phyloP scores from a whole-genome alignment of 208 protist species.

The Phytomonas francai region DNA sequence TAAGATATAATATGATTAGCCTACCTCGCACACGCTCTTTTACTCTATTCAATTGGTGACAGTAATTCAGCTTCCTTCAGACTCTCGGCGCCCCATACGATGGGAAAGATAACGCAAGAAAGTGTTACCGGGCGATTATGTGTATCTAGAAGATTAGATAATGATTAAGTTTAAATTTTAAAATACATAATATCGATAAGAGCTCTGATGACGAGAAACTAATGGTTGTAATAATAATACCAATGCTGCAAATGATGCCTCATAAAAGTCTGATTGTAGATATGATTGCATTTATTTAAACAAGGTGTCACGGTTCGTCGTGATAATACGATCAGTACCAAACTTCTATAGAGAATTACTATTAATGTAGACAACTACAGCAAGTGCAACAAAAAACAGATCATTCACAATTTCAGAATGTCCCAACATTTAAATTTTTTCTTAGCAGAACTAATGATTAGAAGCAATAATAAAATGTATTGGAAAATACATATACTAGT shows the following conservation, averaged over 20 bases:
- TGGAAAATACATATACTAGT: neutral
- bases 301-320: neutral
- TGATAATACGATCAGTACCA: neutral
- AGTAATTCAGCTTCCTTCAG: neutral
- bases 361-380: neutral
- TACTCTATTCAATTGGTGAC: neutral
- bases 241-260: constrained; percentile 1
- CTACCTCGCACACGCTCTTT: neutral
- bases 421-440: neutral
- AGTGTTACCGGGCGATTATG: neutral
- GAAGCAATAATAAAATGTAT: neutral
- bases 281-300: neutral
- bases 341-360: neutral
- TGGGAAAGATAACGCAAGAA: neutral
- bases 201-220: neutral
- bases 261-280: neutral
- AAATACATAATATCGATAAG: constrained; percentile 2
- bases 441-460: neutral
- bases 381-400: neutral
- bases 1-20: neutral
- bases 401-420: neutral
- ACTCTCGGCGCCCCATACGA: neutral
- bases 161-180: neutral
- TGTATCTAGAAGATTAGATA: neutral
- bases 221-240: neutral